Evolutionary conservation across 2,329 filamentous ascomycete species (phyloP).

Genomic region (Tolypocladium endophyticum): DNA sequence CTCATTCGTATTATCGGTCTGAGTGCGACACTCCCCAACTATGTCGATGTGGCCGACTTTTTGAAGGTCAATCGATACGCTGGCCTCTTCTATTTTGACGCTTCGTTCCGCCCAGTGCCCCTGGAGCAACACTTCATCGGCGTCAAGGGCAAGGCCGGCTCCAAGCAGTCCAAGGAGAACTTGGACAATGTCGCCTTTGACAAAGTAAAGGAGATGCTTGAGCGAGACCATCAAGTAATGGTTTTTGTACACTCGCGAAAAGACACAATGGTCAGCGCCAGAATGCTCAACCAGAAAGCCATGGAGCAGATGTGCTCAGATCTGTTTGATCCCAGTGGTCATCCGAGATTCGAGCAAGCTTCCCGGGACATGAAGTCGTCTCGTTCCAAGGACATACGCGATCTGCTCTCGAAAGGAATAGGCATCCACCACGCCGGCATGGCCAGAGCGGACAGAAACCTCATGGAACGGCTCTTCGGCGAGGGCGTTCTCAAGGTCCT

Average conservation of each 20-base stretch:
- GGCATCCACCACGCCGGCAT: slow-evolving; percentile 96
- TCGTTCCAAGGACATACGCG: slow-evolving; percentile 76
- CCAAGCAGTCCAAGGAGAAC: slow-evolving; percentile 76
- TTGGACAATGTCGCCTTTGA: slow-evolving; percentile 81
- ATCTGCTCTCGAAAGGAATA: slow-evolving; percentile 81
- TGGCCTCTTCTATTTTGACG: slow-evolving; percentile 94
- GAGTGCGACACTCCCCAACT: slow-evolving; percentile 93
- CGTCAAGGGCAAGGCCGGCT: slow-evolving; percentile 81
- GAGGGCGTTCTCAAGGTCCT: slow-evolving; percentile 93
- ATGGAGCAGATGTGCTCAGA: slow-evolving; percentile 68
- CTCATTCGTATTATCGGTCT: slow-evolving; percentile 93
- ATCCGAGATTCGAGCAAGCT: slow-evolving; percentile 72
- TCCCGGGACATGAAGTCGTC: slow-evolving; percentile 77
- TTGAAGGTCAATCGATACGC: slow-evolving; percentile 89
- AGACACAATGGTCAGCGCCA: slow-evolving; percentile 83
- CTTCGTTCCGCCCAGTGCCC: slow-evolving; percentile 89
- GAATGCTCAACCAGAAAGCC: slow-evolving; percentile 78
- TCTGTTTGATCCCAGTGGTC: slow-evolving; percentile 69
- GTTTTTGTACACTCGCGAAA: slow-evolving; percentile 97
- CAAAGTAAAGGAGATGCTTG: slow-evolving; percentile 89
- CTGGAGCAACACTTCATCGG: slow-evolving; percentile 96
- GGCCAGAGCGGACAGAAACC: slow-evolving; percentile 83
- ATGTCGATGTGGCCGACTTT: slow-evolving; percentile 92
- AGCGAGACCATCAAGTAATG: slow-evolving; percentile 93
- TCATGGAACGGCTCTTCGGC: slow-evolving; percentile 87